Conservation (phyloP, 768 basidiomycete species). For the Tulasnella sp. region DNA sequence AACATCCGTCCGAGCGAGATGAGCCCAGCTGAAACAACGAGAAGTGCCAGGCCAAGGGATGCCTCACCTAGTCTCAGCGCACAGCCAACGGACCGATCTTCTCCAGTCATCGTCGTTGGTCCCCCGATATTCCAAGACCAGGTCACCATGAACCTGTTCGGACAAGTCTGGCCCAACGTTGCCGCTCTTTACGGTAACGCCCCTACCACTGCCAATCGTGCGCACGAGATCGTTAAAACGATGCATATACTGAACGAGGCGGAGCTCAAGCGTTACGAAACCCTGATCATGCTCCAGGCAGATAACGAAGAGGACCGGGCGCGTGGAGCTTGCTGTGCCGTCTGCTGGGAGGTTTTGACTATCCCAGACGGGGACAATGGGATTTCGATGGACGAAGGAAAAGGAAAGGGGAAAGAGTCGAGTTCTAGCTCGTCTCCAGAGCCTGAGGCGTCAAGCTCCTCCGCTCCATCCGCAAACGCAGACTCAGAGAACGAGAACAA, state of each 20-base stretch:
- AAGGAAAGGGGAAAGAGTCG: background rate
- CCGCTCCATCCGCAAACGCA: background rate
- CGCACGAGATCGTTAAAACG: background rate
- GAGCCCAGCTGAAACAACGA: background rate
- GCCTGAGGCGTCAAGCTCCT: background rate
- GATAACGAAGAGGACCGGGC: background rate
- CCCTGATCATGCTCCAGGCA: background rate
- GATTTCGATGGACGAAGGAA: background rate
- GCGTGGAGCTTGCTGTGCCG: background rate
- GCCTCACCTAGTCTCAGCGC: background rate
- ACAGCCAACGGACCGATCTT: no score
- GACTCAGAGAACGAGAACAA: no score
- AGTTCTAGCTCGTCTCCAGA: background rate
- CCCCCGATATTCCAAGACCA: background rate
- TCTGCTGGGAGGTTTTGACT: slow-evolving; percentile 4
- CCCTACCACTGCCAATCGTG: background rate
- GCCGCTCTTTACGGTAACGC: background rate
- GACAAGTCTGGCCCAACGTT: background rate
- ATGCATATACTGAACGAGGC: background rate
- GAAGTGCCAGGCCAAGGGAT: background rate
- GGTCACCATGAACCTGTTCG: background rate
- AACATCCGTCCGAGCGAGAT: background rate
- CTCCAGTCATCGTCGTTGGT: background rate
- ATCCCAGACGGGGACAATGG: background rate
- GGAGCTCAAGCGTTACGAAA: background rate